Base-by-base conservation (phyloP, 352 stramenopile genomes). In the Globisporangium acanthophoron region DNA sequence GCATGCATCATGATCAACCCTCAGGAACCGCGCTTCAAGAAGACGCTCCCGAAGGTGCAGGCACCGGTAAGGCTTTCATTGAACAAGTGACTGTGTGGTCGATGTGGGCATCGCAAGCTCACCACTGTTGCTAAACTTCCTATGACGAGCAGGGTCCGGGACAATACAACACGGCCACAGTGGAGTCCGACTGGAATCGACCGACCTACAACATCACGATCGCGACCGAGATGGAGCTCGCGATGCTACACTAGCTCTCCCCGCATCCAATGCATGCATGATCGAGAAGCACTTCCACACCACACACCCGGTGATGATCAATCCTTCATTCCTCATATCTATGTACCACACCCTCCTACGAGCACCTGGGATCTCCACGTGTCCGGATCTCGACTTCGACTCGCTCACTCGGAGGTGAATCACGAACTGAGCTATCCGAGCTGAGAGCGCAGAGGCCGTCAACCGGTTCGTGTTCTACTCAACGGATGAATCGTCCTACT, bases 191-290 rank as follows among this genome's bases (percentile, higher is more conserved):
- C 56, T 92, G 83, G 83, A 90, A 92, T 58, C 78, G 79, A n/a
- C 83, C 83, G n/a, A 92, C 83, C 9, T 86, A 90, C 68, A 92
- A 92, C 70, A 90, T 92, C 62, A 86, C 80, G 15, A 92, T 92
- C 60, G 83, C 83, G 21, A 92, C 83, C 3, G 80, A 92, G 54
- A 92, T 92, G 83, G 80, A 92, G 53, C 57, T 88, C 3, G 80
- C 80, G 44, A 88, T 88, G 70, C 59, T 88, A 41, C 71, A 72
- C 44, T 71, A 59, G 58, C 11, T 24, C 21, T 24, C 21, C 1
- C 1, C 21, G 21, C 21, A 24, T 24, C 21, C 21, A 24, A 24
- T 24, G 21, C 21, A 24, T 35, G 31, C 31, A 37, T 37, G 5
- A 37, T 37, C 31, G 31, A 37, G 31, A 37, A 24, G 21, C 21